Evolutionary conservation across 2,329 filamentous ascomycete species (phyloP), one percentile per base, ranked within the genome.

Genomic region (Apiospora rasikravindrae): DNA sequence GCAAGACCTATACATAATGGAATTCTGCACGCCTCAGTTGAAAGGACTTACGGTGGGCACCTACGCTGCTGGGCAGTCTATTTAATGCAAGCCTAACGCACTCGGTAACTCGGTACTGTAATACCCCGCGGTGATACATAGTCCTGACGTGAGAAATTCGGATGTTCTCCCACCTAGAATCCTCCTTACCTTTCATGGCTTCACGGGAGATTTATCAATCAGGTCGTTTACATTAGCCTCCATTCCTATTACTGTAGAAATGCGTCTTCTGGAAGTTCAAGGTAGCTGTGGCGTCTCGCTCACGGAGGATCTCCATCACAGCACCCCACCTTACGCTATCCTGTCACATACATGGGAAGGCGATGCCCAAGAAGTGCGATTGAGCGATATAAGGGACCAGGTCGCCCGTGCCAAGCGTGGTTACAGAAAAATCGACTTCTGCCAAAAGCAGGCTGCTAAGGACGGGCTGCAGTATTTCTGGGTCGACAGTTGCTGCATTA

Each of bases 401-500:
- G 51, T 44, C 4, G 49, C n/a, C 1, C 37, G 4, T 1, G 11
- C n/a, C 29, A 69, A 70, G n/a, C 8, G 24, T n/a, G 44, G 67
- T 11, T 69, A 47, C 44, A 11, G 10, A 19, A 69, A 69, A 29
- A 4, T 69, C 4, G 26, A 26, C 8, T 53, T 53, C 24, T 53
- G 24, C 4, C 2, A 24, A 1, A 16, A 13, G 13, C 49, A 53
- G 10, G 49, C 49, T 29, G 10, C 24, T 2, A 45, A 45, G 44
- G 44, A 69, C 26, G 33, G 67, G 11, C 8, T 69, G 16, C 44
- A 11, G 13, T 51, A 69, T n/a, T 69, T 71, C 61, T 71, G 70
- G 70, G 44, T 71, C 24, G 70, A 71, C 42, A 71, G 57, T 10
- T 42, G 53, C 29, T 71, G 70, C 37, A 71, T 71, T 26, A 42